Percentiles rank a stretch among this genome's conserved stretches.
These are phyloP conservation scores for Musa acuminata DNA, from an alignment of 176 grass and related monocot species.

Conservation along the genomic window DNA sequence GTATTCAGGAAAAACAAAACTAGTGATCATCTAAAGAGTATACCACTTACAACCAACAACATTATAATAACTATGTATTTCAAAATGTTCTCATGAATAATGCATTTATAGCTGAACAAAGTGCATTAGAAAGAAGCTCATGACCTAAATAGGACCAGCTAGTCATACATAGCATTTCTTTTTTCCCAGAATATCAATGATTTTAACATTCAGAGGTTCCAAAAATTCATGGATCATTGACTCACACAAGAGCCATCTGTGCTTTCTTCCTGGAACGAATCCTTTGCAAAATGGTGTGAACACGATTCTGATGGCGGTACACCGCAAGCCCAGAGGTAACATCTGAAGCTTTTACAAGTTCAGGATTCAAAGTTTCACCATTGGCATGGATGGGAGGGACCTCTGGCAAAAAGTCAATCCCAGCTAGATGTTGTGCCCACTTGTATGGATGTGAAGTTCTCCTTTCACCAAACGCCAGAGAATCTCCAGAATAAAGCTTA, in stretches of 20 bases:
- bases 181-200: conserved; percentile 29
- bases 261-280: conserved; percentile 73
- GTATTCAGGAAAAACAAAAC: not conserved
- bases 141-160: conserved; percentile 23
- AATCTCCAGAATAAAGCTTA: conserved; percentile 65
- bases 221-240: conserved; percentile 51
- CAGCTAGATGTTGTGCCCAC: conserved; percentile 93
- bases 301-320: conserved; percentile 73
- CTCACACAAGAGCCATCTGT: conserved; percentile 97
- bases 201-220: conserved; percentile 32
- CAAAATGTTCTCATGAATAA: conserved; percentile 37
- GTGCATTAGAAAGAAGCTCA: conserved; percentile 33
- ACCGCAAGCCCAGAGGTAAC: conserved; percentile 55
- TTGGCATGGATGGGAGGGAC: conserved; percentile 28
- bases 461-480: conserved; percentile 59
- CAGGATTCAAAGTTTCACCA: conserved; percentile 28
- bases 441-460: conserved; percentile 71
- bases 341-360: conserved; percentile 39
- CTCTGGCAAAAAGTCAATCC: conserved; percentile 88
- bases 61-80: conserved; percentile 6
- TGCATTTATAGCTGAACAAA: conserved; percentile 24
- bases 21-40: not conserved
- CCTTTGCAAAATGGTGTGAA: conserved; percentile 80
- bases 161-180: conserved; percentile 30
- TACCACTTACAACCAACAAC: not conserved